Evolutionary conservation across 2,329 filamentous ascomycete species (phyloP).

Genomic region (Tolypocladium inflatum): DNA sequence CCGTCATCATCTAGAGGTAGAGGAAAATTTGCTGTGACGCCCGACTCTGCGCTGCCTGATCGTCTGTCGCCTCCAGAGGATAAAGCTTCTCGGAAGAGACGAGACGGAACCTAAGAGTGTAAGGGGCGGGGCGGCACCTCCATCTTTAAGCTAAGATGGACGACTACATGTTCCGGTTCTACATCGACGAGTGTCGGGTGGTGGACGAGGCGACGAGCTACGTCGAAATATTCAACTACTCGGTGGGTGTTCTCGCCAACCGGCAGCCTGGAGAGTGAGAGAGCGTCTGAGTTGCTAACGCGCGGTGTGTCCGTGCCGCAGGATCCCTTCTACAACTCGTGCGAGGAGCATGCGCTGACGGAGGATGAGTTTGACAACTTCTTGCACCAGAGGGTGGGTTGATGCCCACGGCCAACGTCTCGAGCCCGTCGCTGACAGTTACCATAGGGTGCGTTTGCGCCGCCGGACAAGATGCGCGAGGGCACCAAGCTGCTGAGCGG

Average conservation of each 20-base stretch:
- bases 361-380: constrained; percentile 51
- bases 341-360: constrained; percentile 41
- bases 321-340: constrained; percentile 39
- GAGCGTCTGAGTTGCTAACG: not conserved
- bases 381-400: constrained; percentile 35
- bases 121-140: not conserved
- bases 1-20: not conserved
- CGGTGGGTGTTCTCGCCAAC: constrained; percentile 27
- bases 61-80: not conserved
- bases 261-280: not conserved
- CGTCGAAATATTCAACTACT: constrained; percentile 50
- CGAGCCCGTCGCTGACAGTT: not conserved
- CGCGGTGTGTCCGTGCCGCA: constrained; percentile 11
- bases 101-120: not conserved
- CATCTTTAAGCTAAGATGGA: constrained; percentile 35
- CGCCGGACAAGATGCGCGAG: constrained; percentile 28
- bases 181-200: constrained; percentile 36
- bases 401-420: not conserved
- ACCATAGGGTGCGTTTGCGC: constrained; percentile 42
- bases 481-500: constrained; percentile 38
- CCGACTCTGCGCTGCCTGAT: not conserved
- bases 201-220: constrained; percentile 45
- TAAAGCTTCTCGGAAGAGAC: not conserved
- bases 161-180: constrained; percentile 45
- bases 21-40: not conserved